These are phyloP conservation scores for Solanum chilense DNA, from an alignment of 257 asterid species.

Conservation along the genomic window DNA sequence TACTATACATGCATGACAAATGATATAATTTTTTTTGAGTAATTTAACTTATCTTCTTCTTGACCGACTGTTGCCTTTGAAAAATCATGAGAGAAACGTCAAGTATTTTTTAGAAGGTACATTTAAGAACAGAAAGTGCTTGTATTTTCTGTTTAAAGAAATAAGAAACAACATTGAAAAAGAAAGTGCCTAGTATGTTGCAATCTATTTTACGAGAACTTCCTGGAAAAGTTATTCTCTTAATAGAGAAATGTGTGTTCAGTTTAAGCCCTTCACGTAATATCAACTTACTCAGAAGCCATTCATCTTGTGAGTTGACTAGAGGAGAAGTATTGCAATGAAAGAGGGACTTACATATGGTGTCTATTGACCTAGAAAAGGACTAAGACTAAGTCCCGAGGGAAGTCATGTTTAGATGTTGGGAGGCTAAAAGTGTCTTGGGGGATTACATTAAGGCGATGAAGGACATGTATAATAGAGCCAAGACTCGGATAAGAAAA, in stretches of 20 bases:
- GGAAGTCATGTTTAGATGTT: not conserved
- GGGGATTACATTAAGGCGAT: no score
- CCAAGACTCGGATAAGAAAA: no score
- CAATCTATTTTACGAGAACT: no score
- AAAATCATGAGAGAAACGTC: not conserved
- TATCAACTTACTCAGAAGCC: not conserved
- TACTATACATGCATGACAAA: not conserved
- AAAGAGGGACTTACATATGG: not conserved
- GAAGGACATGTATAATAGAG: no score
- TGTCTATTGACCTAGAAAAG: not conserved
- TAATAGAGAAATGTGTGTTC: not conserved
- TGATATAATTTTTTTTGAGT: not conserved
- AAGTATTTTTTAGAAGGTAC: not conserved
- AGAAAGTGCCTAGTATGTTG: no score
- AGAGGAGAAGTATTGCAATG: not conserved
- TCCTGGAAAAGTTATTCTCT: no score
- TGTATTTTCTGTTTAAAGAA: not conserved
- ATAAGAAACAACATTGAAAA: not conserved
- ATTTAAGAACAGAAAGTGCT: not conserved
- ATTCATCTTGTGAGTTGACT: not conserved
- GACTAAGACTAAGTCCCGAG: fast-evolving
- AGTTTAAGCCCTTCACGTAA: not conserved
- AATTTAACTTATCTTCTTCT: not conserved
- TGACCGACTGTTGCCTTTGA: not conserved
- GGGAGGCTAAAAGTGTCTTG: not conserved